Evolutionary conservation across 2,329 filamentous ascomycete genomes (phyloP), one percentile per base, ranked within the genome.

Genomic region (Ambrosiella xylebori): DNA sequence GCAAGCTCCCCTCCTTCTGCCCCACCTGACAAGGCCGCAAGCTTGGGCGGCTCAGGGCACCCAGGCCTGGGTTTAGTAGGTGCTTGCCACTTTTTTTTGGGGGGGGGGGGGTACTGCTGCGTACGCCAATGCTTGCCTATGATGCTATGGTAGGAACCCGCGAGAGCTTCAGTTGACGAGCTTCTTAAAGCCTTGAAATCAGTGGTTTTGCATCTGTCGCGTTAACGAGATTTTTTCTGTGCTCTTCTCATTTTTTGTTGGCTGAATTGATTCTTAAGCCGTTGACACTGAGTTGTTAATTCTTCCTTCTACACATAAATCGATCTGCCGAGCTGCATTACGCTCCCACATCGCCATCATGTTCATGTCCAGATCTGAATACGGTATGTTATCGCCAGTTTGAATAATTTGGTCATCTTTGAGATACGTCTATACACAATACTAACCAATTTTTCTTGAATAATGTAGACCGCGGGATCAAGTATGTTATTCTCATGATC

Each of bases 291-390:
- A 27, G 5, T 27, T 27, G 27, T 27, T 27, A 27, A 27, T 27
- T 27, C 11, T 45, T 27, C 38, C 35, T n/a, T 50, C n/a, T 37
- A 50, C 8, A 39, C 55, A 41, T 13, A 40, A 44, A 15, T 27
- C 12, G n/a, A 41, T n/a, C 15, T 51, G 19, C 27, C 38, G 39
- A 58, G 52, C 57, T 17, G 39, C 50, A 13, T 45, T 36, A 37
- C 37, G 53, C 53, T 56, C 57, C 38, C 38, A 54, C 35, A 19
- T 54, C 36, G 19, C 58, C 80, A 88, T 76, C 67, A 95, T 95
- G 93, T 98, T 98, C 82, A 97, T 98, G 81, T 90, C 93, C 80
- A 88, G 93, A 77, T 97, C 91, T 71, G 93, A 98, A 91, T 98
- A 98, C 78, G 93, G 91, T 93, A 80, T 77, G 85, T 71, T 27